phyloP scores from a whole-genome alignment of 768 basidiomycete genomes.

The Tulasnella calospora region DNA sequence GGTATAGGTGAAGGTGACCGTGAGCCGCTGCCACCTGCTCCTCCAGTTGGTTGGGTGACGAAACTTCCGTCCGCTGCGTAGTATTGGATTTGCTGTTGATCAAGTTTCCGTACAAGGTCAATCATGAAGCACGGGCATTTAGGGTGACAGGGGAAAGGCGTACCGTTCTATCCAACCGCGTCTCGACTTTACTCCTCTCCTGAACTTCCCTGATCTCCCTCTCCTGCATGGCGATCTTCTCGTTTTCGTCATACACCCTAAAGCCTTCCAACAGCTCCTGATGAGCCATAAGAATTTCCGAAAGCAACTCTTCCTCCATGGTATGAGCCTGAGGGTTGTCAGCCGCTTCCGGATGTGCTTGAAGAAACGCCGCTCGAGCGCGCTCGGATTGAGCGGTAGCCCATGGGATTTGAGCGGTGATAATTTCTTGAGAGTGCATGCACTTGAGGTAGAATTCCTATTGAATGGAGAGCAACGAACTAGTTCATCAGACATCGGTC shows the following conservation, averaged over 20 bases:
- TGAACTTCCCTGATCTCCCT: constrained; percentile 54
- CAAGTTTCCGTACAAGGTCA: background rate
- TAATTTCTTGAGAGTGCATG: constrained; percentile 73
- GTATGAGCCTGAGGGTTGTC: constrained; percentile 42
- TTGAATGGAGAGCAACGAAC: background rate
- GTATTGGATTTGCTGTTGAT: constrained; percentile 31
- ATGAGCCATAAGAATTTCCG: constrained; percentile 67
- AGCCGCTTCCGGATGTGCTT: background rate
- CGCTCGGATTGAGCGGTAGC: constrained; percentile 76
- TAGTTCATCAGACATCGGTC: background rate
- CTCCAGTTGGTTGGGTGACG: constrained; percentile 18
- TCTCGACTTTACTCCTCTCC: constrained; percentile 65
- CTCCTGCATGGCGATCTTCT: constrained; percentile 55
- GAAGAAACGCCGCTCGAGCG: constrained; percentile 41
- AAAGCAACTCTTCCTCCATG: constrained; percentile 68
- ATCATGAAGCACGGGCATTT: background rate
- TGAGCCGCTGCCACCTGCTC: constrained; percentile 29
- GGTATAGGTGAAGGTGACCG: constrained; percentile 36
- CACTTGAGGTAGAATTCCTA: constrained; percentile 84
- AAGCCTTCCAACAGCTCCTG: constrained; percentile 63
- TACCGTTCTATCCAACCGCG: constrained; percentile 62
- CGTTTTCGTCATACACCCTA: constrained; percentile 71
- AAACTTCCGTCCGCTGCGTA: constrained; percentile 31
- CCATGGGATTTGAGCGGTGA: constrained; percentile 87
- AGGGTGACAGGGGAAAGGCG: constrained; percentile 31